phyloP scores from a whole-genome alignment of 2,329 filamentous ascomycete species.

The Lojkania enalia region DNA sequence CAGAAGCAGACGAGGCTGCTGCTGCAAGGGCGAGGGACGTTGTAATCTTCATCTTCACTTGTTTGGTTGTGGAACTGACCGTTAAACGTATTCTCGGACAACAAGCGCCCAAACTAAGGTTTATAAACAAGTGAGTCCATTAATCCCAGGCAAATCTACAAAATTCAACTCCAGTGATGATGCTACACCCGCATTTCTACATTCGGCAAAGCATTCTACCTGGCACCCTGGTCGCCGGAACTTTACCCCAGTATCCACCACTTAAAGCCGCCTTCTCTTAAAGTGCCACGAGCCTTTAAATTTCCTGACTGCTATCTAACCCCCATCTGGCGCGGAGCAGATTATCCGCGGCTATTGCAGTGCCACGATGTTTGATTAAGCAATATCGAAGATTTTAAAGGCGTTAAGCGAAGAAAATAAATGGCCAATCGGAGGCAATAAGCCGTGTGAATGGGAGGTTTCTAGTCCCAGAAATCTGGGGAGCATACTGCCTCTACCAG shows the following conservation, averaged over 20 bases:
- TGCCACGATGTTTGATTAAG: slow-evolving; percentile 28
- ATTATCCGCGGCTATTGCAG: slow-evolving; percentile 15
- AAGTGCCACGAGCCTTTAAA: slow-evolving; percentile 14
- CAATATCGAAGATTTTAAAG: slow-evolving; percentile 27
- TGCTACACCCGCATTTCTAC: slow-evolving; percentile 6
- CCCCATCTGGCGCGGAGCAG: slow-evolving; percentile 16
- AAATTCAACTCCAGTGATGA: no score
- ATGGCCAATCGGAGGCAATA: no score
- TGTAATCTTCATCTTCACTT: slow-evolving; percentile 38
- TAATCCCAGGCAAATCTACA: no score
- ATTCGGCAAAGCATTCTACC: slow-evolving; percentile 1
- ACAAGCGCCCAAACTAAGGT: no score
- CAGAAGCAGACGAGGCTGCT: slow-evolving; percentile 44
- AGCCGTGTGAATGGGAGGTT: no score
- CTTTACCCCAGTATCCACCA: slow-evolving; percentile 22
- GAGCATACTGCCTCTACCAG: no score
- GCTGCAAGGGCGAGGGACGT: slow-evolving; percentile 28
- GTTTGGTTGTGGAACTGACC: neutral
- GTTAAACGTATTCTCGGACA: no score
- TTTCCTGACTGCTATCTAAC: slow-evolving; percentile 5
- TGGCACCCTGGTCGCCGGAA: slow-evolving; percentile 14
- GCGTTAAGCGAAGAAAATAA: no score
- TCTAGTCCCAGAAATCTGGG: no score
- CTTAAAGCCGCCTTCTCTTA: slow-evolving; percentile 10
- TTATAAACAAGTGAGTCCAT: no score